Evolutionary conservation across 495 filamentous ascomycete genomes (phyloP).

Genomic region (Xylaria castorea): DNA sequence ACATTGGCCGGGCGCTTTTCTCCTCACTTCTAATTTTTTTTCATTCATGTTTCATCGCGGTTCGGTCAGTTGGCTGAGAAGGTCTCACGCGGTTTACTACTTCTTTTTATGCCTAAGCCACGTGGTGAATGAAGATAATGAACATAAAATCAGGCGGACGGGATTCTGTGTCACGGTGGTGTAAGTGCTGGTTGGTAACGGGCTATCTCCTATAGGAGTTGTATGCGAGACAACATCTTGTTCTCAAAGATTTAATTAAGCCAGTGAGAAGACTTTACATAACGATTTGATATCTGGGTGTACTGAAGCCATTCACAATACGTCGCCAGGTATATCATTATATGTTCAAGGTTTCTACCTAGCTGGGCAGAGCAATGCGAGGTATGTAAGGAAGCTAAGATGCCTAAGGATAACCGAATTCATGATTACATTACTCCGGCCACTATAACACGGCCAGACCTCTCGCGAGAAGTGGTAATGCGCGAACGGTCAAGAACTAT

Average conservation of each 20-base stretch:
- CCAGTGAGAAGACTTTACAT: not conserved
- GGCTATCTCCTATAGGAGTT: not conserved
- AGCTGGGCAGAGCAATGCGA: not conserved
- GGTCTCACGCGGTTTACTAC: not conserved
- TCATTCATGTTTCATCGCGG: not conserved
- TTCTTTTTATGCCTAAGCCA: not conserved
- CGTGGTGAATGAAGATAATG: not conserved
- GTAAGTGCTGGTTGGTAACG: not conserved
- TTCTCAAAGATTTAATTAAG: not conserved
- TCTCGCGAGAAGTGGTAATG: not conserved
- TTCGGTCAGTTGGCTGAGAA: not conserved
- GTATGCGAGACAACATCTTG: not conserved
- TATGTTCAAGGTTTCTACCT: not conserved
- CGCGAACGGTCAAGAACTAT: not conserved
- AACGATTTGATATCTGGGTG: not conserved
- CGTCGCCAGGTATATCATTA: not conserved
- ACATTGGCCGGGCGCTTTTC: not conserved
- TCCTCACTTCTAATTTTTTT: not conserved
- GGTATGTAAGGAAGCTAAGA: not conserved
- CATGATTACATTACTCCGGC: not conserved
- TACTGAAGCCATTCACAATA: not conserved
- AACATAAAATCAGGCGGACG: not conserved
- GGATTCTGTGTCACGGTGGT: not conserved
- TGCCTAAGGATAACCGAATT: not conserved
- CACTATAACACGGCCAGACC: not conserved